These are phyloP conservation scores for Aureobasidium sp. DNA, from an alignment of 2,329 filamentous ascomycete species.

Conservation along the genomic window DNA sequence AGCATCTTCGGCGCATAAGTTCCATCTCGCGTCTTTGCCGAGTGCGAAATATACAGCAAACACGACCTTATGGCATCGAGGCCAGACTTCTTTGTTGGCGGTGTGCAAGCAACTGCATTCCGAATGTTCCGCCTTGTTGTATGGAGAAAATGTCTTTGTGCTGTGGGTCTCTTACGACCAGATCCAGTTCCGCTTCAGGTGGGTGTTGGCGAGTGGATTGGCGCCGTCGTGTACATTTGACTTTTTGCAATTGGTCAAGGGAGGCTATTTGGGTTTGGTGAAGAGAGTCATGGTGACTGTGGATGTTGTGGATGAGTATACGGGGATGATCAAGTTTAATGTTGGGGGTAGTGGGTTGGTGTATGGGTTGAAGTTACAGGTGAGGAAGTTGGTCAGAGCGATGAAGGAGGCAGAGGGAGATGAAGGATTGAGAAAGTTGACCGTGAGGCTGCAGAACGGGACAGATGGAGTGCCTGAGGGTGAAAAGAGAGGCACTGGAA, in stretches of 20 bases:
- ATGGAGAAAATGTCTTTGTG: conserved; percentile 41
- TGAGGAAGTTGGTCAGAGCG: conserved; percentile 35
- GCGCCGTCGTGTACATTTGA: conserved; percentile 34
- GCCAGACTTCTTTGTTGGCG: conserved; percentile 34
- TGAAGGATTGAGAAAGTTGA: conserved; percentile 18
- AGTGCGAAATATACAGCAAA: not conserved
- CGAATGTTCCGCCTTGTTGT: conserved; percentile 41
- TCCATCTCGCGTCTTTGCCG: not conserved
- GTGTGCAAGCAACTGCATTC: conserved; percentile 38
- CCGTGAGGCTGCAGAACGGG: conserved; percentile 21
- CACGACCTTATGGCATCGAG: conserved; percentile 36
- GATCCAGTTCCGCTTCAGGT: conserved; percentile 40
- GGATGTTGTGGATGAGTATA: conserved; percentile 44
- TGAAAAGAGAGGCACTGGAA: conserved; percentile 24
- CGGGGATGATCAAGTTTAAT: conserved; percentile 47
- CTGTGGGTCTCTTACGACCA: conserved; percentile 38
- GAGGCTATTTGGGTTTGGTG: conserved; percentile 35
- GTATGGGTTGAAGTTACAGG: conserved; percentile 36
- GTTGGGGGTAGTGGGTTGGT: conserved; percentile 39
- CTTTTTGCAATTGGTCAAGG: conserved; percentile 38
- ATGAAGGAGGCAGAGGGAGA: conserved; percentile 22
- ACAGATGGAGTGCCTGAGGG: conserved; percentile 26
- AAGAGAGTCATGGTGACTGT: conserved; percentile 39
- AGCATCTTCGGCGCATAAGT: not conserved
- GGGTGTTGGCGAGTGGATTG: conserved; percentile 34